Evolutionary conservation across 2,329 filamentous ascomycete species (phyloP).

Genomic region (Aspergillus bombycis): DNA sequence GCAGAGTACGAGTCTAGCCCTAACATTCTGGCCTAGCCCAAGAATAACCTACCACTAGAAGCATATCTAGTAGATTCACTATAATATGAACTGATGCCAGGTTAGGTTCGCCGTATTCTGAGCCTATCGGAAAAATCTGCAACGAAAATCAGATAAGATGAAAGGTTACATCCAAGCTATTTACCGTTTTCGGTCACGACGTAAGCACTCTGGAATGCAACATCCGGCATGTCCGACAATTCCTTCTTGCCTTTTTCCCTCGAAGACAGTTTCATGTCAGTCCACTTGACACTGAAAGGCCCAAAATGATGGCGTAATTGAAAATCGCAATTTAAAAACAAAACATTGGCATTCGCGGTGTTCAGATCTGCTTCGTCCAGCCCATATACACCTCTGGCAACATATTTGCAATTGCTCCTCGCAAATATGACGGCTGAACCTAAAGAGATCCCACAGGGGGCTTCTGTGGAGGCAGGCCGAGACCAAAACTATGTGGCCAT

Average conservation of each 20-base stretch:
- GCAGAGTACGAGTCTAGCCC: background rate
- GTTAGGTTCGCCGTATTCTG: background rate
- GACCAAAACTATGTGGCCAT: background rate
- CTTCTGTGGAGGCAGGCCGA: slow-evolving; percentile 1
- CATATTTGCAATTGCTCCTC: background rate
- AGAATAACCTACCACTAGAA: background rate
- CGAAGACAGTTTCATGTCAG: background rate
- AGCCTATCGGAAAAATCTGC: background rate
- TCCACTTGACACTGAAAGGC: background rate
- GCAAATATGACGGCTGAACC: background rate
- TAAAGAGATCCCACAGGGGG: background rate
- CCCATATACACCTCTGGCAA: background rate
- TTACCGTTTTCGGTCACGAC: slow-evolving; percentile 4
- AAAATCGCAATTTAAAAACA: background rate
- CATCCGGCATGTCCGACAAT: background rate
- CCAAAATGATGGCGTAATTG: background rate
- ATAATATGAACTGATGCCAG: background rate
- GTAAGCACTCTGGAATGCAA: background rate
- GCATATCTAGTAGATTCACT: background rate
- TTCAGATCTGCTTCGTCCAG: background rate
- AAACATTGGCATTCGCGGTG: background rate
- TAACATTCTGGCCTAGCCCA: background rate
- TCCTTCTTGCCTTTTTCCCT: background rate
- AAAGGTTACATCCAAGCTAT: background rate
- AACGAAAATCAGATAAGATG: background rate